Percentiles rank a stretch among this genome's conserved stretches.
These are phyloP conservation scores for Aureobasidium lini DNA, from an alignment of 2,329 filamentous ascomycete genomes.

Conservation along the genomic window DNA sequence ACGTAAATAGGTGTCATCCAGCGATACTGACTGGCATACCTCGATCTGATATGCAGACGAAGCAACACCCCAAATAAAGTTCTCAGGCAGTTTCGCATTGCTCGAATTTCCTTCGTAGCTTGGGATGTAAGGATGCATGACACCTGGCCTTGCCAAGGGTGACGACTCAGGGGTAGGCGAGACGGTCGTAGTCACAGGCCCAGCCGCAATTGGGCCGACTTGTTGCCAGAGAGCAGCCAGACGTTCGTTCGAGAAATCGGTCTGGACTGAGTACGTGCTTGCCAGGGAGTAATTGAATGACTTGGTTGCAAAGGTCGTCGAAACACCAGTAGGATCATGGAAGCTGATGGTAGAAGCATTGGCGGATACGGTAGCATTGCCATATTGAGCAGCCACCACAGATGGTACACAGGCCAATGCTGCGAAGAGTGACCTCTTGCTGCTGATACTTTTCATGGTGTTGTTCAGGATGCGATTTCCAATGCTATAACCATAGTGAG, in stretches of 20 bases:
- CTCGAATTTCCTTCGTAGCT: constrained; percentile 23
- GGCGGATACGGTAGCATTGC: neutral
- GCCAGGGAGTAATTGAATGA: constrained; percentile 37
- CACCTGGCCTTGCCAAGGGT: constrained; percentile 26
- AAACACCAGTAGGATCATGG: constrained; percentile 24
- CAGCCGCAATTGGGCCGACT: constrained; percentile 24
- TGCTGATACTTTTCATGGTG: no score
- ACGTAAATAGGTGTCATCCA: neutral
- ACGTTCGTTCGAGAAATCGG: constrained; percentile 41
- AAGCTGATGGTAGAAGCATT: constrained; percentile 21
- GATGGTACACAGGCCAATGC: no score
- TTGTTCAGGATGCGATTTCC: no score
- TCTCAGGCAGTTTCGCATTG: constrained; percentile 25
- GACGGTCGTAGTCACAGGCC: constrained; percentile 24
- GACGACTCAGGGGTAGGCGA: constrained; percentile 29
- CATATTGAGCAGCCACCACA: no score
- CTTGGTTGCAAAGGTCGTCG: constrained; percentile 26
- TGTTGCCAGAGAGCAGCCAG: constrained; percentile 25
- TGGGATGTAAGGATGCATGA: constrained; percentile 25
- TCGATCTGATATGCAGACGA: constrained; percentile 27
- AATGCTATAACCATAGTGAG: no score
- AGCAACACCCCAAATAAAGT: constrained; percentile 35
- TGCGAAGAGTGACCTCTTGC: no score
- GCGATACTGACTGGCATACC: neutral
- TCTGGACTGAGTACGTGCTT: constrained; percentile 36